Conservation (phyloP, 2,329 filamentous ascomycete genomes). For the Pseudogymnoascus sp. region DNA sequence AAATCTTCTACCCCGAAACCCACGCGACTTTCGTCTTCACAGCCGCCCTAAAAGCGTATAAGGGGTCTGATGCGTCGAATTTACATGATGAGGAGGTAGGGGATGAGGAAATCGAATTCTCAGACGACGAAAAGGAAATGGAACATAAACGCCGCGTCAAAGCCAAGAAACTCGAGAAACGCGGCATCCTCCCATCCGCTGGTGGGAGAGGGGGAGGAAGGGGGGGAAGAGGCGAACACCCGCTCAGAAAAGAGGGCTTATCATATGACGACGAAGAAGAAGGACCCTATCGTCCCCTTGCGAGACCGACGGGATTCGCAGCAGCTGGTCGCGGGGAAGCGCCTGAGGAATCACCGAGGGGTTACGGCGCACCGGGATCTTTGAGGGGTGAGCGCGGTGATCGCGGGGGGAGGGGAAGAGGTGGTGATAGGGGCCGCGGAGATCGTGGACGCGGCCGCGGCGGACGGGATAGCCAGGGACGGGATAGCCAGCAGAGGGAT, state of each 20-base stretch:
- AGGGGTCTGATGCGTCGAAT: constrained; percentile 91
- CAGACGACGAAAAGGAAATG: constrained; percentile 89
- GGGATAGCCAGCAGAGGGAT: constrained; percentile 24
- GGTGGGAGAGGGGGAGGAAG: constrained; percentile 29
- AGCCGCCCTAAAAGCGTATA: constrained; percentile 65
- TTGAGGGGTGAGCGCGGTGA: constrained; percentile 17
- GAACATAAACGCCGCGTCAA: constrained; percentile 66
- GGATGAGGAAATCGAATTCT: constrained; percentile 87
- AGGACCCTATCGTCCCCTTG: constrained; percentile 62
- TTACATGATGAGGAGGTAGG: constrained; percentile 85
- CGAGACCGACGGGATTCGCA: constrained; percentile 56
- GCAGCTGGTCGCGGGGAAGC: constrained; percentile 35
- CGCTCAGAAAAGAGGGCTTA: constrained; percentile 33
- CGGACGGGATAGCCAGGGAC: constrained; percentile 33
- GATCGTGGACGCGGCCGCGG: constrained; percentile 25
- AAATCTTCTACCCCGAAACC: constrained; percentile 69
- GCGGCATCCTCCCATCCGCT: constrained; percentile 40
- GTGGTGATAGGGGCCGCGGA: constrained; percentile 28
- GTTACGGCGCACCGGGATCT: constrained; percentile 17
- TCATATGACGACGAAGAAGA: constrained; percentile 61
- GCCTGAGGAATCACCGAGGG: constrained; percentile 30
- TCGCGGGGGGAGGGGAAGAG: constrained; percentile 28
- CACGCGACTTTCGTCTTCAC: constrained; percentile 84
- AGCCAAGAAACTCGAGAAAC: constrained; percentile 53
- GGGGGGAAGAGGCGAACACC: constrained; percentile 20